A percentile compares a stretch with the other conserved stretches of the same genome.
Evolutionary conservation across 371 early-diverging fungal species (phyloP).

Genomic region (Sanchytrium tribonematis): DNA sequence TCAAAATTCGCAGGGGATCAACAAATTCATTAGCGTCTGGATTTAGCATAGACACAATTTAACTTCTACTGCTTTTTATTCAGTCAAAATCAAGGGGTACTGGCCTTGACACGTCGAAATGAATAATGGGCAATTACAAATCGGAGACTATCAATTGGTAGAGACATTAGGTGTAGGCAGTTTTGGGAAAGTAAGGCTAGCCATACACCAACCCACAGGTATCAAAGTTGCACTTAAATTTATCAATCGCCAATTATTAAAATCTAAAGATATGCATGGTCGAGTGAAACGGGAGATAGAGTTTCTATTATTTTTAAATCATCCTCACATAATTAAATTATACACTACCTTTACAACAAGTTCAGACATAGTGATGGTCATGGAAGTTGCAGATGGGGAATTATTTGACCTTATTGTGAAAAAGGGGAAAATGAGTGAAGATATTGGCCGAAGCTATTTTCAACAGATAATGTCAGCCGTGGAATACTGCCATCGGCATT

Average conservation of each 20-base stretch:
- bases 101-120: no score
- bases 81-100: no score
- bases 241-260: slow-evolving; percentile 60
- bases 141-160: slow-evolving; percentile 68
- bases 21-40: no score
- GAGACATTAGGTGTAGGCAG: slow-evolving; percentile 82
- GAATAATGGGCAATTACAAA: slow-evolving; percentile 6
- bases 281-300: slow-evolving; percentile 88
- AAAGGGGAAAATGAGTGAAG: slow-evolving; percentile 64
- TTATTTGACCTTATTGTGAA: slow-evolving; percentile 88
- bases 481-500: slow-evolving; percentile 89
- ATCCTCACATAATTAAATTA: slow-evolving; percentile 93
- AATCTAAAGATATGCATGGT: slow-evolving; percentile 68
- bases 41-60: no score
- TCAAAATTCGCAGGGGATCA: no score
- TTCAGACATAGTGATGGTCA: slow-evolving; percentile 85
- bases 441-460: slow-evolving; percentile 67
- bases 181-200: slow-evolving; percentile 91
- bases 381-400: slow-evolving; percentile 79
- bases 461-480: slow-evolving; percentile 93
- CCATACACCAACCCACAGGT: slow-evolving; percentile 64
- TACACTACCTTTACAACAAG: slow-evolving; percentile 56
- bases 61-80: no score
- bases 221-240: slow-evolving; percentile 88
- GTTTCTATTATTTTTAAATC: slow-evolving; percentile 68